phyloP scores from a whole-genome alignment of 441 rosid genomes.

The Kokia cookei region DNA sequence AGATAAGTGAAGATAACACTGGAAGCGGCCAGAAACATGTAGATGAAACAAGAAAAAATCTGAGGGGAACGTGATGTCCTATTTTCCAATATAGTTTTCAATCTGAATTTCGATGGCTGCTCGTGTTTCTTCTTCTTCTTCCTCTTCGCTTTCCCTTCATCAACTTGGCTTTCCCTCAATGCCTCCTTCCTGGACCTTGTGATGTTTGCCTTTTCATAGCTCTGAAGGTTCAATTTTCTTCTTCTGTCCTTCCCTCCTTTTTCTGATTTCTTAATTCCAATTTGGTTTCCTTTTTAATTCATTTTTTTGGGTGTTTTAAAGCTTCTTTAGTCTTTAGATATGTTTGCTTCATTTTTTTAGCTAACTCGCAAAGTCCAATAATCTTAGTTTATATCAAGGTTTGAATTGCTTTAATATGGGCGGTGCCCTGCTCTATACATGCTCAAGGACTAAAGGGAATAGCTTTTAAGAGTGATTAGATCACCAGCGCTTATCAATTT shows the following conservation, averaged over 20 bases:
- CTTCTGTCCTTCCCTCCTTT: neutral
- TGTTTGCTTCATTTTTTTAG: too few species aligned
- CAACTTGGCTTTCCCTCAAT: neutral
- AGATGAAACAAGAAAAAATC: neutral
- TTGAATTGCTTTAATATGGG: neutral
- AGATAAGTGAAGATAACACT: neutral
- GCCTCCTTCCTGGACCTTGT: neutral
- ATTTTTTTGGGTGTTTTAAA: too few species aligned
- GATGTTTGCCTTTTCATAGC: neutral
- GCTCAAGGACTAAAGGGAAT: neutral
- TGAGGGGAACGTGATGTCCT: neutral
- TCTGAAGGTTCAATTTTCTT: neutral
- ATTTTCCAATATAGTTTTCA: neutral
- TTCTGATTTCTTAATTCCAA: neutral
- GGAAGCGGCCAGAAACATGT: neutral
- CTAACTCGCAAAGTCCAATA: neutral
- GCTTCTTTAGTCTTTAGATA: too few species aligned
- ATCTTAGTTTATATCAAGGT: neutral
- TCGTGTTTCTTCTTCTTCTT: neutral
- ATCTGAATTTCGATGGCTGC: neutral
- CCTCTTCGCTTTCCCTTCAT: neutral
- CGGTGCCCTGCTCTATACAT: neutral
- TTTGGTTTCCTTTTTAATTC: neutral
- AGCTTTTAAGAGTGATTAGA: neutral
- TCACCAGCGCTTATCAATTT: neutral